phyloP scores from a whole-genome alignment of 257 asterid species.

The Penstemon newberryi region DNA sequence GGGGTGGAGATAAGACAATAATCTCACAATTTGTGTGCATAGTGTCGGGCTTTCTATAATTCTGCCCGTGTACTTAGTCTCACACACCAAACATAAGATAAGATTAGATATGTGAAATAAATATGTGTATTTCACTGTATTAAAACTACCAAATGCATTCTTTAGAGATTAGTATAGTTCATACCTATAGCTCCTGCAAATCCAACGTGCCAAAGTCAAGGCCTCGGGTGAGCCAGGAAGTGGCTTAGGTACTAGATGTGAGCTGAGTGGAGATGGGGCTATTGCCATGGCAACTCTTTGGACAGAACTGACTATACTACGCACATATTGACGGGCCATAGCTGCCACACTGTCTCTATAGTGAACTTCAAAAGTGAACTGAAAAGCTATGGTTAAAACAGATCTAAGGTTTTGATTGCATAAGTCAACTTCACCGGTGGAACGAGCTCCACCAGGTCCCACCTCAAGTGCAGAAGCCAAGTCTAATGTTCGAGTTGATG shows the following conservation, averaged over 20 bases:
- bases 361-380: constrained; percentile 87
- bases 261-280: constrained; percentile 66
- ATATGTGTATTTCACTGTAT: too few relatives aligned
- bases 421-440: constrained; percentile 51
- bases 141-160: too few relatives aligned
- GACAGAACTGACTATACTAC: constrained; percentile 79
- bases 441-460: constrained; percentile 60
- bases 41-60: too few relatives aligned
- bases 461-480: constrained; percentile 85
- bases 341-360: constrained; percentile 78
- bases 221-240: constrained; percentile 84
- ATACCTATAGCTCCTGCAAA: constrained; percentile 82
- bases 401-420: constrained; percentile 63
- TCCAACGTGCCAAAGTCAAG: constrained; percentile 69
- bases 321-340: constrained; percentile 93
- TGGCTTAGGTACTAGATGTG: constrained; percentile 59
- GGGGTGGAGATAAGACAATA: too few relatives aligned
- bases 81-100: too few relatives aligned
- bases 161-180: not conserved
- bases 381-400: constrained; percentile 88
- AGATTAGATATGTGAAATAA: too few relatives aligned
- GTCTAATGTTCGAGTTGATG: constrained; percentile 72
- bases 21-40: too few relatives aligned
- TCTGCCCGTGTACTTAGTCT: too few relatives aligned
- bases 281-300: constrained; percentile 91